Evolutionary conservation across 768 basidiomycete species (phyloP).

Genomic region (Dioszegia hungarica): DNA sequence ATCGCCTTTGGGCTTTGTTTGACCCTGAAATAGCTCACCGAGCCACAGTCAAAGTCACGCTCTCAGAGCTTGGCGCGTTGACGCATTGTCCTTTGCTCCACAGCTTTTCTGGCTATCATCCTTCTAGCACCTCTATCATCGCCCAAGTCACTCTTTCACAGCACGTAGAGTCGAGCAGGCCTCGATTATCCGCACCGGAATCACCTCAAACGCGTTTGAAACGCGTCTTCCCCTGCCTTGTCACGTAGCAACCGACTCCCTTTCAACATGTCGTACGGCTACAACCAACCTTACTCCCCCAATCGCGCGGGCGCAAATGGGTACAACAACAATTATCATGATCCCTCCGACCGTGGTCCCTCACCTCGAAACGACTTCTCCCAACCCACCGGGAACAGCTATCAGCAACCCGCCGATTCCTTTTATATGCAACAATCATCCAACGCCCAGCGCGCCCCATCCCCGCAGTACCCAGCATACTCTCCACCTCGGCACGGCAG

Average conservation of each 20-base stretch:
- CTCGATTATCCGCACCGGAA: too few species aligned
- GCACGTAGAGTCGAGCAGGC: too few species aligned
- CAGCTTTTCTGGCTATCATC: too few species aligned
- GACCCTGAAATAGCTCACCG: too few species aligned
- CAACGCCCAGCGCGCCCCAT: slow-evolving; percentile 4
- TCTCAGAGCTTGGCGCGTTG: too few species aligned
- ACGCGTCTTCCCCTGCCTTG: neutral
- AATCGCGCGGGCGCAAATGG: slow-evolving; percentile 1
- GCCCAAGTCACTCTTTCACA: too few species aligned
- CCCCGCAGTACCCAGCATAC: slow-evolving; percentile 5
- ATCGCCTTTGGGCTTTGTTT: too few species aligned
- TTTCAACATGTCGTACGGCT: slow-evolving; percentile 1
- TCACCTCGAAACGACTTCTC: neutral
- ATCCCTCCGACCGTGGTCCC: neutral
- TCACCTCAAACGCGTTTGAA: neutral
- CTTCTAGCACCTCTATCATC: too few species aligned
- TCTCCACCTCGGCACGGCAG: neutral
- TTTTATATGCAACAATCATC: neutral
- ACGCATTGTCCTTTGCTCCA: too few species aligned
- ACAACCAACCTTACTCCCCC: slow-evolving; percentile 3
- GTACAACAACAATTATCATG: slow-evolving; percentile 1
- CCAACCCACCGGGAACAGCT: neutral
- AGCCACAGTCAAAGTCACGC: too few species aligned
- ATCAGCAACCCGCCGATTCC: slow-evolving; percentile 1
- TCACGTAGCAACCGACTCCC: neutral